A percentile compares a stretch with the other conserved stretches of the same genome.
Conservation (phyloP, 495 filamentous ascomycete genomes). For the Aspergillus carlsbadensis region DNA sequence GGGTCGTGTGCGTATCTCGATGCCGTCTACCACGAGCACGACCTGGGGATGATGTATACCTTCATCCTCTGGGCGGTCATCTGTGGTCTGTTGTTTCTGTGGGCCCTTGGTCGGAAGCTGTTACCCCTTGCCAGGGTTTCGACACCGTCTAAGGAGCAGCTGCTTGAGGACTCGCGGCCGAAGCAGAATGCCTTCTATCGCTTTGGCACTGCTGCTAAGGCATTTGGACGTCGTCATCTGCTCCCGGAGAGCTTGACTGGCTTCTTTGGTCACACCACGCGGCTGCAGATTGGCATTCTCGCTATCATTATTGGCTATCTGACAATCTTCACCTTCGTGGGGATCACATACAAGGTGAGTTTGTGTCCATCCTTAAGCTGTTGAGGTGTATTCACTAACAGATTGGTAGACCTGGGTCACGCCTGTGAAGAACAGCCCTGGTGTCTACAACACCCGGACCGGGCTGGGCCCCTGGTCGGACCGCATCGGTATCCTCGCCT, state of each 20-base stretch:
- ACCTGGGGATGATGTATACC: constrained; percentile 58
- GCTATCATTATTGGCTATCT: constrained; percentile 52
- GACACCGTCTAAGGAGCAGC: constrained; percentile 8
- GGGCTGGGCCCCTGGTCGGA: constrained; percentile 61
- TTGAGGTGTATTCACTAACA: too few species aligned
- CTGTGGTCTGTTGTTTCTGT: constrained; percentile 48
- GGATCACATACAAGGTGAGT: constrained; percentile 57
- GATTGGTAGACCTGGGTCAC: constrained; percentile 62
- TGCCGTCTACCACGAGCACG: constrained; percentile 58
- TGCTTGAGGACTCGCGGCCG: constrained; percentile 4
- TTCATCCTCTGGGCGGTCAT: constrained; percentile 61
- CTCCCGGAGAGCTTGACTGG: constrained; percentile 37
- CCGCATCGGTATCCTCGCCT: constrained; percentile 62
- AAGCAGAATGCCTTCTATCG: constrained; percentile 18
- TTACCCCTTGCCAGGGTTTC: constrained; percentile 13
- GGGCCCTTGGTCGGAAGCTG: constrained; percentile 33
- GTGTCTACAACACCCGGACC: constrained; percentile 54
- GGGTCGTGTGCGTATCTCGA: constrained; percentile 66
- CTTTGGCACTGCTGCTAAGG: constrained; percentile 11
- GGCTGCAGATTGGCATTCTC: constrained; percentile 51
- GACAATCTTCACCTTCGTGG: constrained; percentile 61
- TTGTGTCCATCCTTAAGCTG: too few species aligned
- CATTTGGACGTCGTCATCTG: constrained; percentile 27
- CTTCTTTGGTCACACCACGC: constrained; percentile 38
- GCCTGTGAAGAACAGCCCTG: constrained; percentile 48